Evolutionary conservation across 2,329 filamentous ascomycete species (phyloP).

Genomic region (Cryphonectria parasitica): DNA sequence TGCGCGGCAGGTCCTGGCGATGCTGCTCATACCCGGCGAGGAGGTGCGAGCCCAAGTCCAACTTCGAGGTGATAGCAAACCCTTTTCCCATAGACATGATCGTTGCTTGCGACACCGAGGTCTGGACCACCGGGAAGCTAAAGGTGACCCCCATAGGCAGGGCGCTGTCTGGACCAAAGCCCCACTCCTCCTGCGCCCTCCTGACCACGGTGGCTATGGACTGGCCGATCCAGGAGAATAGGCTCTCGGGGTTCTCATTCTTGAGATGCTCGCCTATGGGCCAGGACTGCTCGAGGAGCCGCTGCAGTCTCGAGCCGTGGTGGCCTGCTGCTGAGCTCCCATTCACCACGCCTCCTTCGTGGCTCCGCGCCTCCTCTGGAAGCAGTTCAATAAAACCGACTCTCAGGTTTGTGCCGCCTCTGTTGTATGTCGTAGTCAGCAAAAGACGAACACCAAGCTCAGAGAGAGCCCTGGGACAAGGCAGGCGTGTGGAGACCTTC

Average conservation of each 20-base stretch:
- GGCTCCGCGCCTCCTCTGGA: constrained; percentile 39
- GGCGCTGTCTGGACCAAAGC: constrained; percentile 47
- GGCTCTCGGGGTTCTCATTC: constrained; percentile 71
- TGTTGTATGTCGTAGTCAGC: constrained; percentile 43
- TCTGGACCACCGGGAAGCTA: constrained; percentile 71
- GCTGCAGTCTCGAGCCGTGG: constrained; percentile 44
- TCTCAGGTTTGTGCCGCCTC: constrained; percentile 70
- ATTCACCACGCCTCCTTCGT: neutral
- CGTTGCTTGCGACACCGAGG: constrained; percentile 63
- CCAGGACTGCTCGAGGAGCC: constrained; percentile 72
- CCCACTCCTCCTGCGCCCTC: constrained; percentile 53
- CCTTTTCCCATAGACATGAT: constrained; percentile 74
- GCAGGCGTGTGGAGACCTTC: neutral
- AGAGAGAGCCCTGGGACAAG: neutral
- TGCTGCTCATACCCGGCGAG: constrained; percentile 60
- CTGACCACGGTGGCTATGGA: constrained; percentile 75
- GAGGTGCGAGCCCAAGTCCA: constrained; percentile 64
- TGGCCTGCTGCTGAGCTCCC: neutral
- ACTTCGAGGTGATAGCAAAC: constrained; percentile 63
- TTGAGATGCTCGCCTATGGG: constrained; percentile 75
- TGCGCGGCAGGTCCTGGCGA: constrained; percentile 58
- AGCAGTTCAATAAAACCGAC: constrained; percentile 69
- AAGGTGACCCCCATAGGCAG: constrained; percentile 72
- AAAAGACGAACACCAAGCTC: neutral
- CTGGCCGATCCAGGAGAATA: constrained; percentile 81